phyloP scores from a whole-genome alignment of 768 basidiomycete species.

The Tylopilus sp. region DNA sequence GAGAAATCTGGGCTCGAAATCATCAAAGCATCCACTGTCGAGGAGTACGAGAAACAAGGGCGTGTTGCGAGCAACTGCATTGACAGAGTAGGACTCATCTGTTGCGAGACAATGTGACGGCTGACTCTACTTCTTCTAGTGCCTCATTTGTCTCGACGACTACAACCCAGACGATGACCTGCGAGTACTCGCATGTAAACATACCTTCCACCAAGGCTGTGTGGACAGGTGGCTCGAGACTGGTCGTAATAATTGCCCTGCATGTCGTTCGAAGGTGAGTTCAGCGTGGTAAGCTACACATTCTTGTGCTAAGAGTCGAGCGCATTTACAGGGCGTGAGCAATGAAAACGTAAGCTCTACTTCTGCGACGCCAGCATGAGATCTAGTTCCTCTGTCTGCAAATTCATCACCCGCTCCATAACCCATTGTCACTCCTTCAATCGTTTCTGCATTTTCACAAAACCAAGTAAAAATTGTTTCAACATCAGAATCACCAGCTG shows the following conservation, averaged over 20 bases:
- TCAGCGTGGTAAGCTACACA: background rate
- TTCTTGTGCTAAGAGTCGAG: background rate
- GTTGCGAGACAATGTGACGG: background rate
- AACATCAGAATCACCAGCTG: constrained; percentile 13
- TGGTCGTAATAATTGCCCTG: constrained; percentile 89
- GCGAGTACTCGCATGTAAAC: constrained; percentile 77
- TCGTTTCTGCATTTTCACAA: constrained; percentile 10
- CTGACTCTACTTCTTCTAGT: constrained; percentile 38
- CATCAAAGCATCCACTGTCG: constrained; percentile 52
- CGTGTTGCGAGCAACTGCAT: constrained; percentile 72
- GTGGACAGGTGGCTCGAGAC: constrained; percentile 87
- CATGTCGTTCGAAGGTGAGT: constrained; percentile 75
- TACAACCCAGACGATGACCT: constrained; percentile 77
- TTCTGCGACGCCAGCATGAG: constrained; percentile 9
- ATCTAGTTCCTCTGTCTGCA: background rate
- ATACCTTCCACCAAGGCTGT: constrained; percentile 87
- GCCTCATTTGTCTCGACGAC: constrained; percentile 85
- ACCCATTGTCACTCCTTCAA: constrained; percentile 17
- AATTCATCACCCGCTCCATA: constrained; percentile 2
- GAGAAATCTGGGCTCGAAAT: constrained; percentile 78
- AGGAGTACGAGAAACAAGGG: constrained; percentile 54
- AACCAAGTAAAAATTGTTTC: constrained; percentile 8
- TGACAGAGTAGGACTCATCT: constrained; percentile 60
- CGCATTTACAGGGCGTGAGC: constrained; percentile 21
- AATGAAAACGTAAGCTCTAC: constrained; percentile 17